phyloP scores from a whole-genome alignment of 352 stramenopile species.

The Phytophthora agathidicida region DNA sequence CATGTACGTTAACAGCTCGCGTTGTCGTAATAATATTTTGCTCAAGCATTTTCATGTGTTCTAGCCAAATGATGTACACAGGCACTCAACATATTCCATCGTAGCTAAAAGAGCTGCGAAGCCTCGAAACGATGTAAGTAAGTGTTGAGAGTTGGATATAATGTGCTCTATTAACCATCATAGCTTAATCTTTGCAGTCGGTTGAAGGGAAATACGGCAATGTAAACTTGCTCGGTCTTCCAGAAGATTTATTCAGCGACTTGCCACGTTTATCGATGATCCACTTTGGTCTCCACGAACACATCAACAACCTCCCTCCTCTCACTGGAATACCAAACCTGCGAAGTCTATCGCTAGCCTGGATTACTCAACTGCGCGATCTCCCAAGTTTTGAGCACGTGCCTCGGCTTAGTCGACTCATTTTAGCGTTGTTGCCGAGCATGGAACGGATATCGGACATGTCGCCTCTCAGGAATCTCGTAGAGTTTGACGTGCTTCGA shows the following conservation, averaged over 20 bases:
- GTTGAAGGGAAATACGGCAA: slow-evolving; percentile 24
- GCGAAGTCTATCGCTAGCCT: slow-evolving; percentile 18
- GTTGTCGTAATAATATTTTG: not conserved
- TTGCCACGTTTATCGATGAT: slow-evolving; percentile 19
- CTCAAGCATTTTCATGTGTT: not conserved
- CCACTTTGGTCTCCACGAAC: slow-evolving; percentile 18
- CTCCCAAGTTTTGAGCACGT: slow-evolving; percentile 18
- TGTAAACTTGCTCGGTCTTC: slow-evolving; percentile 19
- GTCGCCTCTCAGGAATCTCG: slow-evolving; percentile 12
- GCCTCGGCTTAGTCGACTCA: slow-evolving; percentile 6
- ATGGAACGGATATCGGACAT: slow-evolving; percentile 25
- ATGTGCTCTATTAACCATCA: not conserved
- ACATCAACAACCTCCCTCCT: slow-evolving; percentile 9
- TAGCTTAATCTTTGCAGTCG: slow-evolving; percentile 6
- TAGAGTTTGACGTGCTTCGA: slow-evolving; percentile 21
- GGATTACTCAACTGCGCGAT: slow-evolving; percentile 10
- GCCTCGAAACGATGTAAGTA: slow-evolving; percentile 26
- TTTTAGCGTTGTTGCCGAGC: slow-evolving; percentile 12
- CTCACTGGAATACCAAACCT: slow-evolving; percentile 20
- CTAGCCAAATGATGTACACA: slow-evolving; percentile 22
- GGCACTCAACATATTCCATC: slow-evolving; percentile 3
- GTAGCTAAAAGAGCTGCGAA: slow-evolving; percentile 13
- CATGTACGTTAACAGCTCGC: slow-evolving; percentile 4
- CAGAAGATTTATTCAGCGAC: slow-evolving; percentile 18
- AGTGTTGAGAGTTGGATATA: too few species aligned